Evolutionary conservation across 768 basidiomycete genomes (phyloP), one percentile per base, ranked within the genome.

Genomic region (Trametes meyenii): DNA sequence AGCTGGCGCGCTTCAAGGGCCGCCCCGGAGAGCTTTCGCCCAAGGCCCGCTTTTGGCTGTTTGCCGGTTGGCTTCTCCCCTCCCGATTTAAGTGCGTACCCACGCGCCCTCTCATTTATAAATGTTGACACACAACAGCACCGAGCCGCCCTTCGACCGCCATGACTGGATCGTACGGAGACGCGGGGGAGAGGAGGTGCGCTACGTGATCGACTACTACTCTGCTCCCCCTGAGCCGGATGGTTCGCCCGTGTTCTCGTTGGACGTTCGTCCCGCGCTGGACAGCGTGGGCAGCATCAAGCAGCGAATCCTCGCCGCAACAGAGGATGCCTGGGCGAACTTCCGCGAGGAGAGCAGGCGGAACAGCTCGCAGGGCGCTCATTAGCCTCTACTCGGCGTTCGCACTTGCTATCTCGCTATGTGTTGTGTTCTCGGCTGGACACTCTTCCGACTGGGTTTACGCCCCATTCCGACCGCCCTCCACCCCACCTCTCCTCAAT

Each of bases 161-260:
- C 97, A 99, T 73, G 97, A 99, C 77, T 99, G 97, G 97, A 76
- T 97, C 54, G 83, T 99, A 55, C 89, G 89, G 33, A 87, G 96
- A 53, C 86, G 88, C 35, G 78, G 79, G 42, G 87, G 90, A 17
- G 85, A 91, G 67, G 90, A 94, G 74, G 88, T 94, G 53, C 90
- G 93, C 71, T 96, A 99, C 75, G 91, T 99, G 49, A 98, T 99
- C 68, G 97, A 99, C 78, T 99, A 99, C 76, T 98, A 98, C 75
- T 91, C 92, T 49, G 94, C 94, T 0, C 93, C 96, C 1, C 85
- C 90, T 2, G 88, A 96, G 57, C 81, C 85, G 8, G 90, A 97
- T 66, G 96, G 96, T 8, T 91, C 90, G 46, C 97, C 97, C 17
- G 95, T 96, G 6, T 98, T 98, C 76, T 89, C 89, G 8, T 82